A percentile compares a stretch with the other conserved stretches of the same genome.
Evolutionary conservation across 1,139 yeast species (phyloP).

Genomic region (Diutina ranongensis): DNA sequence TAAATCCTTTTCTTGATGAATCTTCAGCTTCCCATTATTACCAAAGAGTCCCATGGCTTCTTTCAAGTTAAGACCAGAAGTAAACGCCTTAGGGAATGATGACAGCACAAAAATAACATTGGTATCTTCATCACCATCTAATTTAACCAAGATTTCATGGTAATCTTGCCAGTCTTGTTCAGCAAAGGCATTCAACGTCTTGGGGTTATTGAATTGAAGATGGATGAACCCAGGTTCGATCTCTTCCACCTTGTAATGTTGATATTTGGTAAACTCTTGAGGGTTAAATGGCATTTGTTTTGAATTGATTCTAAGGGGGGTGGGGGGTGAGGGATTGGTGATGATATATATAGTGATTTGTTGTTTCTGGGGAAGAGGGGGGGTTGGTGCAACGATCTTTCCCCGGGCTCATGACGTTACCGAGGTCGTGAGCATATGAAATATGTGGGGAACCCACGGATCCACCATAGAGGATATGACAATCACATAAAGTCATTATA

Average conservation of each 20-base stretch:
- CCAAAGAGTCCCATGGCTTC: conserved; percentile 17
- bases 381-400: no score
- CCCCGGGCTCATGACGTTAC: no score
- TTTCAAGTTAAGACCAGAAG: conserved; percentile 57
- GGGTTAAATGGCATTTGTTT: conserved; percentile 20
- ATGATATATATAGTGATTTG: neutral
- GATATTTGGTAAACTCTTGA: conserved; percentile 22
- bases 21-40: conserved; percentile 10
- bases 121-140: conserved; percentile 36
- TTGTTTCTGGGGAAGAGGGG: no score
- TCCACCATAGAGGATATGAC: no score
- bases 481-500: no score
- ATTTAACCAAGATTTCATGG: conserved; percentile 32
- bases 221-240: conserved; percentile 41
- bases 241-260: conserved; percentile 28
- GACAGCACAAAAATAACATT: conserved; percentile 46
- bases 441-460: no score
- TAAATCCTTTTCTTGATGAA: conserved; percentile 17
- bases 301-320: neutral
- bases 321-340: neutral
- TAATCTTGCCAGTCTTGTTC: conserved; percentile 46
- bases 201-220: conserved; percentile 55
- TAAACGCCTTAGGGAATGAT: conserved; percentile 44
- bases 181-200: conserved; percentile 48
- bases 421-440: no score